Evolutionary conservation across 768 basidiomycete genomes (phyloP), one percentile per base, ranked within the genome.

Genomic region (Termitomyces titanicus): DNA sequence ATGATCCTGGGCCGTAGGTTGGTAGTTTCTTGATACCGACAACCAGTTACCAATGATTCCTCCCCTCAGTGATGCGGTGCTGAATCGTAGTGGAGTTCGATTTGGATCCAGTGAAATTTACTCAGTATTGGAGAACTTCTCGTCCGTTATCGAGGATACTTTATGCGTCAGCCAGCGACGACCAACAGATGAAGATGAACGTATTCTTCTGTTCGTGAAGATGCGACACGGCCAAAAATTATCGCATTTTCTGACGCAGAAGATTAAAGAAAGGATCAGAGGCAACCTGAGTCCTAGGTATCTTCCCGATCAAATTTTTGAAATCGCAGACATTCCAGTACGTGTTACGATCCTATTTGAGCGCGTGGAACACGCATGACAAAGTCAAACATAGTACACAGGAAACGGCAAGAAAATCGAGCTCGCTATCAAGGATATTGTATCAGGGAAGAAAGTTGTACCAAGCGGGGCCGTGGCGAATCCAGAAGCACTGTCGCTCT

Each of bases 91-190:
- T 31, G 89, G 89, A 3, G 82, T 92, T 46, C 80, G 90, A 9
- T 92, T 92, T 63, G 89, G 89, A 38, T 88, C 87, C 0, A 81
- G 79, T 6, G 90, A 92, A 68, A 86, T 92, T 15, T 92, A 92
- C 61, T 73, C 79, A 3, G 79, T 88, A 12, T 68, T 91, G 54
- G 80, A 85, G 38, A 70, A 74, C 42, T 84, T 88, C 56, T 70
- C 76, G 0, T 61, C 69, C 13, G 68, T 64, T 9, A 65, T 91
- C 22, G 83, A 87, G 53, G 89, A 92, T 62, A 78, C 78, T 9
- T 69, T 92, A 12, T 89, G 88, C 44, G 78, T 92, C 5, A 89
- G 89, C 1, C 83, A 86, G 68, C 73, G 82, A 57, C 72, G 87
- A 38, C 54, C 79, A 48, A 67, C 78, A 13, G 85, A 87, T 60